These are phyloP conservation scores for Alternaria gansuensis DNA, from an alignment of 2,329 filamentous ascomycete species.

Conservation along the genomic window DNA sequence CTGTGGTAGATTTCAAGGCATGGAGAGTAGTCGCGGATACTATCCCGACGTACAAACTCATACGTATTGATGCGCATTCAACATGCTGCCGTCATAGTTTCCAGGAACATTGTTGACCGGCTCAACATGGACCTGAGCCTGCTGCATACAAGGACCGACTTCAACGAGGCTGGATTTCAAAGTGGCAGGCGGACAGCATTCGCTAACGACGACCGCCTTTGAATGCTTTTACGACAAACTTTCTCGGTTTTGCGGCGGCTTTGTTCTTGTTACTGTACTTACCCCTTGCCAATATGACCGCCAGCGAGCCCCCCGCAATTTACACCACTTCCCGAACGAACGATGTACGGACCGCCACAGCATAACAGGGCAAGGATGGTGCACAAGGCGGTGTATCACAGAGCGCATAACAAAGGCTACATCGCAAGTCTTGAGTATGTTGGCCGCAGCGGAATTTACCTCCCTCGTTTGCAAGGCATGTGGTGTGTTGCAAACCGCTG, in stretches of 20 bases:
- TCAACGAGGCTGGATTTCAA: constrained; percentile 10
- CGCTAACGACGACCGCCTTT: constrained; percentile 3
- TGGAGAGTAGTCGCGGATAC: constrained; percentile 58
- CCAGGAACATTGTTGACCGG: constrained; percentile 21
- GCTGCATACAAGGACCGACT: constrained; percentile 4
- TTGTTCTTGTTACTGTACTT: constrained; percentile 30
- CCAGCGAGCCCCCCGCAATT: constrained; percentile 14
- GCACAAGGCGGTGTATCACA: constrained; percentile 20
- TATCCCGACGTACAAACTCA: constrained; percentile 57
- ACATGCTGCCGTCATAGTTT: constrained; percentile 17
- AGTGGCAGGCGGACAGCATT: not conserved
- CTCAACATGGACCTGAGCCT: constrained; percentile 22
- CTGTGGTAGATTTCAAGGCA: constrained; percentile 57
- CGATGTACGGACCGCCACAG: constrained; percentile 34
- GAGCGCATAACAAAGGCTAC: constrained; percentile 28
- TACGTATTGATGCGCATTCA: constrained; percentile 47
- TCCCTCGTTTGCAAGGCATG: not conserved
- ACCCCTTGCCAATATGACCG: constrained; percentile 28
- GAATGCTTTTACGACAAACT: constrained; percentile 12
- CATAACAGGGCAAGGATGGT: constrained; percentile 28
- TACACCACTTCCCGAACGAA: constrained; percentile 26
- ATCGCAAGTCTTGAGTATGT: constrained; percentile 23
- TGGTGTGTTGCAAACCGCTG: constrained; percentile 8
- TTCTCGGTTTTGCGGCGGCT: constrained; percentile 19
- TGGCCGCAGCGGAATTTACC: constrained; percentile 29